Base-by-base conservation (phyloP, 805 yeast species). In the Saccharomycodes ludwigii region DNA sequence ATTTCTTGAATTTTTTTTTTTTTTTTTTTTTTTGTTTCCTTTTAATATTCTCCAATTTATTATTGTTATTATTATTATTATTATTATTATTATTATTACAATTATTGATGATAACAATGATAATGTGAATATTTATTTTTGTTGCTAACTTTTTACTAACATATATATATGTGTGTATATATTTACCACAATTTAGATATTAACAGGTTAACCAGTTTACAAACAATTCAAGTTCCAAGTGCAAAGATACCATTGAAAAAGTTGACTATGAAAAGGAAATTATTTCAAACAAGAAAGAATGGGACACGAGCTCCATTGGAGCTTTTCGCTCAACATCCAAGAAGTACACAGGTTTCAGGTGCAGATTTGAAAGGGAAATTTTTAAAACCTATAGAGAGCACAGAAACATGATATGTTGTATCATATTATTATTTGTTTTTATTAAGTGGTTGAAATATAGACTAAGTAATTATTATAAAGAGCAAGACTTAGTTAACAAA, bases 241-340 rank as follows among this genome's bases (percentile, higher is more conserved):
- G 46, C 63, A 35, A 59, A 48, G 39, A 49, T 60, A 16, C 43
- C 41, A n/a, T 50, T 46, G 41, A 47, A 50, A 16, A 60, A 63
- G 30, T 60, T 61, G 66, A 54, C 36, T 19, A 14, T 16, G 19
- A 18, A 18, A 25, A 25, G 17, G 28, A 25, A 14, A 25, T 25
- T 25, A 20, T 25, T 25, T 9, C 18, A 25, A 16, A 25, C 15
- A 13, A 15, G 9, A 25, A 25, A 13, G 17, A 10, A 18, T 25
- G n/a, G n/a, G n/a, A n/a, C n/a, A n/a, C n/a, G n/a, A n/a, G n/a
- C n/a, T n/a, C n/a, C n/a, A 42, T 62, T 67, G 51, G 68, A 67
- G 47, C 68, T 76, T 55, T 77, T 74, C 79, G 82, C 61, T 72
- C 81, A 65, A 64, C 72, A 70, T 73, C 81, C 71, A 60, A 66